These are phyloP conservation scores for Diaporthe vaccinii DNA, from an alignment of 2,329 filamentous ascomycete genomes.

Conservation along the genomic window DNA sequence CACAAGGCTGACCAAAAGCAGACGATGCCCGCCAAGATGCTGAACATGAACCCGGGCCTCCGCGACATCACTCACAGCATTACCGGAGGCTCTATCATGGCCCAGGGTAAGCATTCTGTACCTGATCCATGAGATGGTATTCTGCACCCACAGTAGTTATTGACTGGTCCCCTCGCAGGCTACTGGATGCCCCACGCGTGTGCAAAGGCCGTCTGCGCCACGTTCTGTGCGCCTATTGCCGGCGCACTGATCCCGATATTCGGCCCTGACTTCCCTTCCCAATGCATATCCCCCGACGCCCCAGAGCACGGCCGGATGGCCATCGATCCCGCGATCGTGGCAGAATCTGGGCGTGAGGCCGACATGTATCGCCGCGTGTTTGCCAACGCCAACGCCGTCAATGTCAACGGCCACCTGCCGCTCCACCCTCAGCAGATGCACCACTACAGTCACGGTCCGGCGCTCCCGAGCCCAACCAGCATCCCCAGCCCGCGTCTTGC, in stretches of 20 bases:
- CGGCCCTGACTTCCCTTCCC: constrained; percentile 81
- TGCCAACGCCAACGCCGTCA: constrained; percentile 43
- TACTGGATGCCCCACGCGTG: constrained; percentile 97
- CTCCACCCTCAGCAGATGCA: constrained; percentile 38
- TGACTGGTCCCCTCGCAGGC: constrained; percentile 65
- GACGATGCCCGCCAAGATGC: constrained; percentile 90
- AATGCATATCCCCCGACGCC: constrained; percentile 76
- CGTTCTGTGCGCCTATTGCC: constrained; percentile 89
- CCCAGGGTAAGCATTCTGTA: constrained; percentile 76
- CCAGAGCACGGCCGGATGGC: constrained; percentile 76
- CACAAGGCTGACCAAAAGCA: constrained; percentile 53
- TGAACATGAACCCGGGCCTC: constrained; percentile 83
- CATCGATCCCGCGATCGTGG: constrained; percentile 71
- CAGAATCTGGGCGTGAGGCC: constrained; percentile 64
- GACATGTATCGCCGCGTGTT: constrained; percentile 56
- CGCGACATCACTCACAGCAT: constrained; percentile 94
- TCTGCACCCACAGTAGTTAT: neutral
- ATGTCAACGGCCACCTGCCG: constrained; percentile 37
- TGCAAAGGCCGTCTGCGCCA: constrained; percentile 87
- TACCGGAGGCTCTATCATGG: constrained; percentile 89
- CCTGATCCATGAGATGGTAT: no score
- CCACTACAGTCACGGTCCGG: constrained; percentile 38
- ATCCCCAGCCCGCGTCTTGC: constrained; percentile 38
- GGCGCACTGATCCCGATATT: constrained; percentile 92
- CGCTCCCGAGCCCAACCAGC: constrained; percentile 45